Base-by-base conservation (phyloP, 2,329 filamentous ascomycete genomes). In the Bipolaris oryzae region DNA sequence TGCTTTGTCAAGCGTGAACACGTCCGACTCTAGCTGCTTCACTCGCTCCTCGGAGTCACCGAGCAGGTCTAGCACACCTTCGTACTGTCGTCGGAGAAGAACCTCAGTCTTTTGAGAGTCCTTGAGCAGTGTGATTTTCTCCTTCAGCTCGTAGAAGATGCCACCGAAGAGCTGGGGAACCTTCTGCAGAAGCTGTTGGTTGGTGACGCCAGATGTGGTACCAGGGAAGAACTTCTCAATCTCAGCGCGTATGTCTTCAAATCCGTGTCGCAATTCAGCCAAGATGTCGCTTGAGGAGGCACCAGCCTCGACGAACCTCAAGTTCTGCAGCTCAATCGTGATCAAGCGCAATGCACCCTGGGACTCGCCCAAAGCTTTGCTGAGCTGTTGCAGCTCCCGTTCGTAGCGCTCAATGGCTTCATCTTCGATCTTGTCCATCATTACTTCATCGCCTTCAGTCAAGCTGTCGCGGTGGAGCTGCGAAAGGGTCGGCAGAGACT, bases 291-390 rank as follows among this genome's bases (percentile, higher is more conserved):
- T 63, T 21, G 69, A 64, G 7, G 65, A 67, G 15, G 71, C 63
- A 15, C 76, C 74, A 1, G 68, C 62, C 13, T 70, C 66, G 5
- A 76, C 63, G 57, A 81, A 76, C 23, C 78, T 74, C 16, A 81
- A 73, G 28, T 76, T 76, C 52, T 78, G 71, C 3, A 82, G 67
- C 57, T 81, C 78, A 20, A 81, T 76, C 9, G 74, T 70, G 13
- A 81, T 64, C 37, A 81, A 70, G 28, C 78, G 71, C 3, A 82
- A 70, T 5, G 74, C 70, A 4, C 77, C 72, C 57, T 76, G 74
- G 5, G 76, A 74, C 16, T 78, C 72, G 35, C 76, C 75, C 5
- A 77, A 71, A 52, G 78, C 68, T 11, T 68, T 65, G 44, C 66
- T 72, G 44, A 80, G 67, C 7, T 71, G 67, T 33, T 76, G 61